Evolutionary conservation across 768 basidiomycete species (phyloP), one percentile per base, ranked within the genome.

Genomic region (Mycena chlorophos): DNA sequence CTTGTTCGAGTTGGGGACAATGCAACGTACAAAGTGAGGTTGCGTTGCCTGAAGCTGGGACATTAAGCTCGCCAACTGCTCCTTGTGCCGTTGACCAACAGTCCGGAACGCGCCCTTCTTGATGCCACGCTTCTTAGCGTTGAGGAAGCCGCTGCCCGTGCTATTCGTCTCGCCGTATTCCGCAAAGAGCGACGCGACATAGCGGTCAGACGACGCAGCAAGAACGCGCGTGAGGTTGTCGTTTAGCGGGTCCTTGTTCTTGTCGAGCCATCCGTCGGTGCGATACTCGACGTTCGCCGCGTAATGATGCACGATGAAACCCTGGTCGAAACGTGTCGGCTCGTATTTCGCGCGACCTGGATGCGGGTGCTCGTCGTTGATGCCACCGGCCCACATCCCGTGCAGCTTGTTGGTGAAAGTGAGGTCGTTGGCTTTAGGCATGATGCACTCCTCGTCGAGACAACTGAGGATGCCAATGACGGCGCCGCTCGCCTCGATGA

Each of bases 241-340:
- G 67, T 98, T 98, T 55, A 99, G 75, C 0, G 97, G 97, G 65
- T 99, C 97, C 73, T 97, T 97, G 80, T 99, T 99, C 86, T 98
- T 99, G 76, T 96, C 95, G 63, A 99, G 75, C 97, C 97, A 99
- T 16, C 94, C 92, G 34, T 92, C 87, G 2, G 94, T 98, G 26
- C 88, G 83, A 66, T 99, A 99, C 65, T 98, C 95, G 65, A 99
- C 97, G 63, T 86, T 89, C 28, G 94, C 97, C 1, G 97, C 97
- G 65, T 98, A 98, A 68, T 99, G 97, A 58, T 92, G 86, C 49
- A 99, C 83, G 63, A 94, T 85, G 76, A 99, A 99, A 3, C 95
- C 94, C 66, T 94, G 92, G 27, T 91, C 89, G 67, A 98, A 95
- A 6, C 94, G 79, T 3, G 92, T 80, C 0, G 93, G 84, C 58